Base-by-base conservation (phyloP, 1,284 basidiomycete species). In the Xerocomus nothofagi region DNA sequence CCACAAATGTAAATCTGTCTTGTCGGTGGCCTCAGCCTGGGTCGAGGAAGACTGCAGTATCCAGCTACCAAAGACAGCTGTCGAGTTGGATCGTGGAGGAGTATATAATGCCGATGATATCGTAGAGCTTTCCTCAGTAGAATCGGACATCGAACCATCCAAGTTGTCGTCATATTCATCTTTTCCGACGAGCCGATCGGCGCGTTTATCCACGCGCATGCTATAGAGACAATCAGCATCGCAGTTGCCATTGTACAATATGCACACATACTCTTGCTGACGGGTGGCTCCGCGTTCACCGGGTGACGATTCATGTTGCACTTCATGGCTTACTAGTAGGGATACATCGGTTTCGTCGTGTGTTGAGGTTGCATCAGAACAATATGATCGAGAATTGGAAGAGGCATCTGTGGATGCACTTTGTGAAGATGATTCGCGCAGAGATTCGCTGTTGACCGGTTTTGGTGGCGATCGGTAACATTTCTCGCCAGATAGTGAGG, bases 191-290 rank as follows among this genome's bases (percentile, higher is more conserved):
- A 29, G 18, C 17, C 17, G 15, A 18, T 18, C 26, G 3, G 6
- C 12, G 39, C 17, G 17, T 15, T 30, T 12, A 29, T 49, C 44
- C 46, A 15, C n/a, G 8, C 11, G 15, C 12, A 10, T 15, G 26
- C 46, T 47, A 26, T 14, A n/a, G n/a, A 48, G 17, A 32, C 2
- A 10, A 26, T 52, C 26, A 52, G 36, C 17, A 5, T 14, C n/a
- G 15, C 3, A n/a, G 20, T 30, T 10, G 26, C 3, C 26, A 0
- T n/a, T 10, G 18, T n/a, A 24, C 24, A 33, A 5, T 10, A 34
- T 7, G 10, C 12, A 50, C 10, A 31, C 38, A 6, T 52, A 51
- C 49, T 20, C 27, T 44, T 50, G n/a, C 26, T 7, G 33, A 31
- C 23, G 9, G 14, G 27, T 21, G 15, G 7, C 11, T 4, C 18